Evolutionary conservation across 495 filamentous ascomycete species (phyloP).

Genomic region (Talaromyces adpressus): DNA sequence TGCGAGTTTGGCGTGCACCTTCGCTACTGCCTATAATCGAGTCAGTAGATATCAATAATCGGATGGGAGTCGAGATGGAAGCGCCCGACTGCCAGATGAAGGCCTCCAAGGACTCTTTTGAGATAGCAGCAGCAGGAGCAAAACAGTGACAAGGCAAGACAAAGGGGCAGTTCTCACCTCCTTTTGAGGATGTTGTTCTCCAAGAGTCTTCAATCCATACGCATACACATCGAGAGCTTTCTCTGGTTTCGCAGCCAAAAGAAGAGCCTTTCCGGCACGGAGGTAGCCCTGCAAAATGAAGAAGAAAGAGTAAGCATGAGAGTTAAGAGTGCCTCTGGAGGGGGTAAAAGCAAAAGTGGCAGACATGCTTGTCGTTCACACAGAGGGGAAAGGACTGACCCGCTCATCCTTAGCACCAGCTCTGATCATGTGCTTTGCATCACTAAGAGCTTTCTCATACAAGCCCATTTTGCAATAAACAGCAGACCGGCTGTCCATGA

Average conservation of each 20-base stretch:
- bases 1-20: slow-evolving; percentile 37
- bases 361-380: neutral
- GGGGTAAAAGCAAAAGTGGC: neutral
- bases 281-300: slow-evolving; percentile 49
- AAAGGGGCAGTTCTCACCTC: slow-evolving; percentile 25
- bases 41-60: slow-evolving; percentile 9
- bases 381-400: slow-evolving; percentile 20
- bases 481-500: slow-evolving; percentile 57
- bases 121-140: neutral
- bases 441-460: slow-evolving; percentile 46
- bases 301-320: neutral
- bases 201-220: slow-evolving; percentile 48
- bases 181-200: slow-evolving; percentile 32
- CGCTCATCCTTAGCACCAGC: slow-evolving; percentile 38
- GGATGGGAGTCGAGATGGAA: neutral
- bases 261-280: slow-evolving; percentile 54
- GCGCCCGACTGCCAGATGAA: neutral
- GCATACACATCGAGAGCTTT: slow-evolving; percentile 53
- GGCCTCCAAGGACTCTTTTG: neutral
- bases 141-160: neutral
- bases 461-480: slow-evolving; percentile 50
- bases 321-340: neutral
- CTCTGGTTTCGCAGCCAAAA: slow-evolving; percentile 44
- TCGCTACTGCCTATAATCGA: slow-evolving; percentile 29
- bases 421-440: slow-evolving; percentile 55